phyloP scores from a whole-genome alignment of 2,329 filamentous ascomycete genomes.

The Tolypocladium inflatum region DNA sequence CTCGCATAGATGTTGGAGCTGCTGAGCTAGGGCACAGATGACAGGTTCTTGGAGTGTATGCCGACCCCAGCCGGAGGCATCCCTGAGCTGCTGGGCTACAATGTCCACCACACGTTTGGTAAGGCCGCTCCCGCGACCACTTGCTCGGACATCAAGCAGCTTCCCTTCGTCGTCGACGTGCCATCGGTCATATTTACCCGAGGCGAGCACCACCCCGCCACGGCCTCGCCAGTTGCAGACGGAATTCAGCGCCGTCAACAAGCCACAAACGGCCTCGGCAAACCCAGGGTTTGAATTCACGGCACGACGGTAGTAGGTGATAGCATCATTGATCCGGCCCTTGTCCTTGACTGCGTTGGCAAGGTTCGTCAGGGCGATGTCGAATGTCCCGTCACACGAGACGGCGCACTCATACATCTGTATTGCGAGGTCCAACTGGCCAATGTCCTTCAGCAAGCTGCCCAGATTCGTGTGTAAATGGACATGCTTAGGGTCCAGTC shows the following conservation, averaged over 20 bases:
- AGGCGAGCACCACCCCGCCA: conserved; percentile 70
- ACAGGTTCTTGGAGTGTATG: conserved; percentile 53
- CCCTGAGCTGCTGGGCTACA: conserved; percentile 75
- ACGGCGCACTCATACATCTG: conserved; percentile 97
- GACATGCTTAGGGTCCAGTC: conserved; percentile 79
- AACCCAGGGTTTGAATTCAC: conserved; percentile 91
- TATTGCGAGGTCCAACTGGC: conserved; percentile 83
- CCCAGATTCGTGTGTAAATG: conserved; percentile 96
- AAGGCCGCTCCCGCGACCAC: conserved; percentile 61
- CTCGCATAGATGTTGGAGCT: conserved; percentile 32
- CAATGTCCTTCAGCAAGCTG: conserved; percentile 91
- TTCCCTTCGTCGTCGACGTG: conserved; percentile 82
- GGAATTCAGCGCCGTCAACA: conserved; percentile 91
- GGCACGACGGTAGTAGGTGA: conserved; percentile 81
- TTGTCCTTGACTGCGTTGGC: conserved; percentile 98
- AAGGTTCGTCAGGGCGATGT: conserved; percentile 92
- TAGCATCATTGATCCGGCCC: conserved; percentile 84
- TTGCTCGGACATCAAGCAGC: conserved; percentile 61
- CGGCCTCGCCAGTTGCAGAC: conserved; percentile 91
- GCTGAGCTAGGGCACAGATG: conserved; percentile 39
- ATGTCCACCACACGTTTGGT: conserved; percentile 87
- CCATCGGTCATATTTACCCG: conserved; percentile 75
- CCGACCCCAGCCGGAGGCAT: conserved; percentile 78
- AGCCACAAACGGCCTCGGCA: conserved; percentile 89
- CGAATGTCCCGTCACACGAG: conserved; percentile 83